Evolutionary conservation across 2,329 filamentous ascomycete species (phyloP).

Genomic region (Rachicladosporium sp.): DNA sequence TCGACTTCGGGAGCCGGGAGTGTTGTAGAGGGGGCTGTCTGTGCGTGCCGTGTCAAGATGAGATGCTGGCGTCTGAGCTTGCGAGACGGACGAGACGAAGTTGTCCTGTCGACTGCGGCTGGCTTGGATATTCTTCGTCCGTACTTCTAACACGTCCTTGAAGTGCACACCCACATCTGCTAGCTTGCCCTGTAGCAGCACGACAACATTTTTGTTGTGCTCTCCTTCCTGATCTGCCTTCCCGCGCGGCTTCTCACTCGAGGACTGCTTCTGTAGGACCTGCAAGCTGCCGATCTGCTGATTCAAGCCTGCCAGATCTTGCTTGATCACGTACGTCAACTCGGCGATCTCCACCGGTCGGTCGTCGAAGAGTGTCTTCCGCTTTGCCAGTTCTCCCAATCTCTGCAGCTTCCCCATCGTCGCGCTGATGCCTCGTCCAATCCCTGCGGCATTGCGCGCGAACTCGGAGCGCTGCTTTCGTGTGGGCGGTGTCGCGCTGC

Average conservation of each 20-base stretch:
- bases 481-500: constrained; percentile 25
- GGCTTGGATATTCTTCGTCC: constrained; percentile 96
- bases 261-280: constrained; percentile 61
- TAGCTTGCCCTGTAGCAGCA: constrained; percentile 79
- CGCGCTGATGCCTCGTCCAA: constrained; percentile 77
- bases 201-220: constrained; percentile 95
- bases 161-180: constrained; percentile 91
- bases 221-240: constrained; percentile 66
- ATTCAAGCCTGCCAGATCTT: constrained; percentile 77
- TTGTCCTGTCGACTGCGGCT: constrained; percentile 87
- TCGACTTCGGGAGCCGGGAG: constrained; percentile 6
- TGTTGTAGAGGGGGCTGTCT: constrained; percentile 30
- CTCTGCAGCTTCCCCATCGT: constrained; percentile 95
- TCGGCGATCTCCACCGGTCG: constrained; percentile 93
- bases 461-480: constrained; percentile 64
- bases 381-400: constrained; percentile 83
- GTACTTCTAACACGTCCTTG: constrained; percentile 91
- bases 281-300: constrained; percentile 80
- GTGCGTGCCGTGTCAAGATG: constrained; percentile 21
- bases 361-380: constrained; percentile 95
- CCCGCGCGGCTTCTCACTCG: constrained; percentile 11
- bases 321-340: constrained; percentile 94
- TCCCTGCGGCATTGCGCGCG: constrained; percentile 78
- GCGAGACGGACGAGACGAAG: constrained; percentile 82
- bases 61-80: constrained; percentile 43